Evolutionary conservation across 345 rosid species (phyloP), one percentile per base, ranked within the genome.

Genomic region (Aurinia saxatilis): DNA sequence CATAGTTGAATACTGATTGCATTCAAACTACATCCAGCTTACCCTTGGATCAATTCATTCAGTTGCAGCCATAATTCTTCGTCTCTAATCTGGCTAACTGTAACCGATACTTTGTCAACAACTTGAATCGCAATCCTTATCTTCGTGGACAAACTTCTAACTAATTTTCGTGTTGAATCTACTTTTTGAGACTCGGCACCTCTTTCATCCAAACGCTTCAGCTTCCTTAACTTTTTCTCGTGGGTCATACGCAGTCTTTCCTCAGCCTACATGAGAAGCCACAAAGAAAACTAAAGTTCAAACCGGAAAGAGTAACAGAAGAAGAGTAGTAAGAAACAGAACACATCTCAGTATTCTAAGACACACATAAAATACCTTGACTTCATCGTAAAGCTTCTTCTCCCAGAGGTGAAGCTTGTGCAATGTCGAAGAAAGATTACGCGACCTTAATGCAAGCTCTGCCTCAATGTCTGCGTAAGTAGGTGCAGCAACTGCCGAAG

Each of bases 21-120:
- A 68, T 5, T 7, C 11, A 1, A 41, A 50, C 38, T 59, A 50
- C 46, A 44, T 42, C 11, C 10, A 45, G 58, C 73, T 50, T 80
- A 91, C 98, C 95, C 98, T 62, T 80, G 78, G 66, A 91, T 88
- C 65, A 91, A 75, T 63, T 81, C 86, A 65, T 80, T 75, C 2
- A 88, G 77, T 38, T 84, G 96, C 3, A 90, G 91, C 91, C 95
- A 91, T 18, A 91, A 81, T 72, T 88, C 98, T 73, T 88, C 91
- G 55, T 91, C 96, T 64, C 95, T 84, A 63, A 88, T 88, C 84
- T 82, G 85, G 75, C 77, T 91, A 66, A 91, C 78, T 8, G 82
- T 84, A 51, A 79, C 61, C 1, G 98, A 85, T 50, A 82, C 76
- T 81, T 77, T 91, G 72, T 91, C 95, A 31, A 91, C 91, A 35